Base-by-base conservation (phyloP, 2,329 filamentous ascomycete species). In the Arthrobotrys conoides region DNA sequence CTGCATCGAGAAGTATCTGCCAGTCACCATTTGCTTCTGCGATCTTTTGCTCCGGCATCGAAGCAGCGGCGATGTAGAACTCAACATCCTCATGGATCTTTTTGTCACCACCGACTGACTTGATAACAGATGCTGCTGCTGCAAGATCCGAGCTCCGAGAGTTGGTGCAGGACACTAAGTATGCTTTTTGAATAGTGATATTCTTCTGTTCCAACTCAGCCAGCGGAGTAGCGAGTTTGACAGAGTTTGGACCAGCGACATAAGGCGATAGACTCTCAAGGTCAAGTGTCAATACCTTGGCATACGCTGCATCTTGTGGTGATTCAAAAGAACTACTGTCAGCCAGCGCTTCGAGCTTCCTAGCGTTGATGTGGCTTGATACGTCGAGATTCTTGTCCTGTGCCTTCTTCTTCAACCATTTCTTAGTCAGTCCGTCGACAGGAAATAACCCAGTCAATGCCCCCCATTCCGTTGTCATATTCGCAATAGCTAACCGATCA, bases 91-190 rank as follows among this genome's bases (percentile, higher is more conserved):
- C 0, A 92, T 90, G 5, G 89, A 85, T 70, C 88, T 86, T 14
- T 90, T 92, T 57, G 24, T 86, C 87, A 70, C 89, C 88, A 57
- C 86, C 86, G 66, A 85, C 84, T 0, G 91, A 89, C 0, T 92
- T 93, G 87, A 98, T 97, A 1, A 98, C 94, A 55, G 88, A 89
- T 0, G 94, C 94, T 0, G 95, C 95, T 0, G 92, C 90, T 0
- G 90, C 90, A 14, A 98, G 87, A 83, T 98, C 95, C 0, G 92
- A 94, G 9, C 90, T 89, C 63, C 95, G 88, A 0, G 90, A 91
- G 85, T 97, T 97, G 5, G 95, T 98, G 86, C 95, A 98, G 0
- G 91, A 94, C 0, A 97, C 91, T 0, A 97, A 87, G 83, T 97
- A 97, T 0, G 93, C 94, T 83, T 92, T 93, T 86, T 97, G 86